Evolutionary conservation across 805 yeast species (phyloP).

Genomic region (Metschnikowia continentalis): DNA sequence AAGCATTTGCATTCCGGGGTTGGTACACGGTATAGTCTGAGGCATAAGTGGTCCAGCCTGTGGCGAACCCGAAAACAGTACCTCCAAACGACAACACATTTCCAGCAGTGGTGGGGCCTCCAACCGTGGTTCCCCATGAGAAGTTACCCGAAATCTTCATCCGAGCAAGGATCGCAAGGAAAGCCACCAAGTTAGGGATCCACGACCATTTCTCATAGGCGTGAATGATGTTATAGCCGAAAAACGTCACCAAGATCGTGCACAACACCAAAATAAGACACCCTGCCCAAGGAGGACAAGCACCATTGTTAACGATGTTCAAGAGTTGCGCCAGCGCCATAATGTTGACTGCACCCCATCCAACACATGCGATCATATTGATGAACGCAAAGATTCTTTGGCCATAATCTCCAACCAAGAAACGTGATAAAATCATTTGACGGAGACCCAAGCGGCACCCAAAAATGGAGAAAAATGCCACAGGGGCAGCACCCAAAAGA

Average conservation of each 20-base stretch:
- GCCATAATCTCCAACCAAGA: slow-evolving; percentile 68
- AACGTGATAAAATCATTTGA: slow-evolving; percentile 80
- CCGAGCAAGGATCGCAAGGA: slow-evolving; percentile 76
- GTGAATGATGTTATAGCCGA: slow-evolving; percentile 83
- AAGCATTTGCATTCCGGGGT: slow-evolving; percentile 57
- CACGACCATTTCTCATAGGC: slow-evolving; percentile 80
- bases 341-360: slow-evolving; percentile 94
- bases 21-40: slow-evolving; percentile 90
- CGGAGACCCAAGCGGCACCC: slow-evolving; percentile 85
- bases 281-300: slow-evolving; percentile 88
- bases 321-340: slow-evolving; percentile 85
- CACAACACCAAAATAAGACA: slow-evolving; percentile 65
- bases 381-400: slow-evolving; percentile 74
- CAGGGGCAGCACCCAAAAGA: slow-evolving; percentile 68
- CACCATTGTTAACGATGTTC: slow-evolving; percentile 63
- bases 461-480: slow-evolving; percentile 76
- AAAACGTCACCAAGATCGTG: slow-evolving; percentile 71
- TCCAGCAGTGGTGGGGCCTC: slow-evolving; percentile 72
- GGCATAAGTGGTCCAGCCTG: slow-evolving; percentile 94
- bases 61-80: slow-evolving; percentile 79
- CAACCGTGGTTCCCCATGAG: slow-evolving; percentile 25
- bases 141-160: slow-evolving; percentile 65
- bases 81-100: slow-evolving; percentile 77
- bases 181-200: slow-evolving; percentile 74
- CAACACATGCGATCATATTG: slow-evolving; percentile 82